Percentiles rank a stretch among this genome's conserved stretches.
phyloP scores from a whole-genome alignment of 768 basidiomycete species.

The Xerocomus potaroensis region DNA sequence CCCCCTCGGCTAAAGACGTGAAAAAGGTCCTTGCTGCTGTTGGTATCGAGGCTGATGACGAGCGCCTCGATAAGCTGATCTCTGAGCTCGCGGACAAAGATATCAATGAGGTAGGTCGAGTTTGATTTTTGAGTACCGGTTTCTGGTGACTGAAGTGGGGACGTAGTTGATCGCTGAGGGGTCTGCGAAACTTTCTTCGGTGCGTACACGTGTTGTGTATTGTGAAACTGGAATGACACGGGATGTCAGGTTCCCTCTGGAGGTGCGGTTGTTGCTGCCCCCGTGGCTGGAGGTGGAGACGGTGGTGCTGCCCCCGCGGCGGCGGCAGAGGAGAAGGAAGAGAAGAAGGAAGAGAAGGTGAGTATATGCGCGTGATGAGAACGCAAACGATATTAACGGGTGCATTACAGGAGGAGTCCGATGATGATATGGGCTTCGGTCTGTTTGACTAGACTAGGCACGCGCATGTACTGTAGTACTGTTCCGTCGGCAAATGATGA shows the following conservation, averaged over 20 bases:
- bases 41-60: slow-evolving; percentile 84
- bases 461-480: slow-evolving; percentile 7
- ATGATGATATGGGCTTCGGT: slow-evolving; percentile 99
- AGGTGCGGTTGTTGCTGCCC: slow-evolving; percentile 57
- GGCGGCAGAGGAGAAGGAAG: slow-evolving; percentile 72
- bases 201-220: slow-evolving; percentile 35
- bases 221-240: slow-evolving; percentile 4
- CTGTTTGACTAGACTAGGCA: slow-evolving; percentile 96
- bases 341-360: slow-evolving; percentile 89
- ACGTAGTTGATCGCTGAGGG: slow-evolving; percentile 87
- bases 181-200: slow-evolving; percentile 90
- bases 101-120: slow-evolving; percentile 63
- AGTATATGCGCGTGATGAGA: slow-evolving; percentile 22
- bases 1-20: slow-evolving; percentile 82
- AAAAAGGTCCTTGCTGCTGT: slow-evolving; percentile 82
- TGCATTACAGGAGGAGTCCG: slow-evolving; percentile 72
- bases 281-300: slow-evolving; percentile 44
- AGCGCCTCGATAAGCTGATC: slow-evolving; percentile 75
- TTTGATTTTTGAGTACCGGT: not conserved
- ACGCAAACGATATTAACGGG: not conserved
- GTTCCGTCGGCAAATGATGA: slow-evolving; percentile 26
- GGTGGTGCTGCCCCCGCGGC: slow-evolving; percentile 47
- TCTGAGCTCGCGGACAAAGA: slow-evolving; percentile 91
- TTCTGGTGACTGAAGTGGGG: slow-evolving; percentile 1
- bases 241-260: slow-evolving; percentile 80